Base-by-base conservation (phyloP, 768 basidiomycete genomes). In the Pulveroboletus sp. region DNA sequence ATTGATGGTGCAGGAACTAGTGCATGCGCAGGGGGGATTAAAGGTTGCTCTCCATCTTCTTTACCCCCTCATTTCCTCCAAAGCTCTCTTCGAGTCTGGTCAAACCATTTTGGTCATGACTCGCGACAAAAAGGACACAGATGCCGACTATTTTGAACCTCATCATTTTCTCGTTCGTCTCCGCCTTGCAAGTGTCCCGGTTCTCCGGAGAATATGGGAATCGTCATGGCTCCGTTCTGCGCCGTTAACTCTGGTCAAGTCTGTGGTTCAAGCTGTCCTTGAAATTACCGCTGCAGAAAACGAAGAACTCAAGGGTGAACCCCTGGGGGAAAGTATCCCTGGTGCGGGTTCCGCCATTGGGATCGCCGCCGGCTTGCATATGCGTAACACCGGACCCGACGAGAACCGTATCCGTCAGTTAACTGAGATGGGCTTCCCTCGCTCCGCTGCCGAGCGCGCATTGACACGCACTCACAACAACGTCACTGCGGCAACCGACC, bases 371-470 rank as follows among this genome's bases (percentile, higher is more conserved):
- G 72, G 63, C 35, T 62, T 59, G 51, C 64, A 65, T 51, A 67
- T 65, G 50, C 64, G 60, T 32, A 63, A 66, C 19, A 55, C 75
- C 51, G 81, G 76, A 12, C 80, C 87, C 1, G 89, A 92, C 63
- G 91, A 94, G 64, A 76, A 75, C 39, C 81, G 86, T 31, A 81
- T 97, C 45, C 79, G 81, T 43, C 87, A 92, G 59, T 75, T 98
- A 46, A 85, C 82, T 10, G 97, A 98, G 60, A 98, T 99, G 97
- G 97, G 97, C 39, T 99, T 98, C 74, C 82, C 87, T 31, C 82
- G 93, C n/a, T 78, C 82, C 35, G 90, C 90, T 12, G 91, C 85
- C 2, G 88, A 90, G 61, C 79, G 85, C 44, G 95, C 95, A 5
- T 73, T 99, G 33, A 67, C 77, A 17, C 88, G 94, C 11, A 84